Conservation (phyloP, 345 rosid genomes). For the rapeseed (Brassica napus) region DNA sequence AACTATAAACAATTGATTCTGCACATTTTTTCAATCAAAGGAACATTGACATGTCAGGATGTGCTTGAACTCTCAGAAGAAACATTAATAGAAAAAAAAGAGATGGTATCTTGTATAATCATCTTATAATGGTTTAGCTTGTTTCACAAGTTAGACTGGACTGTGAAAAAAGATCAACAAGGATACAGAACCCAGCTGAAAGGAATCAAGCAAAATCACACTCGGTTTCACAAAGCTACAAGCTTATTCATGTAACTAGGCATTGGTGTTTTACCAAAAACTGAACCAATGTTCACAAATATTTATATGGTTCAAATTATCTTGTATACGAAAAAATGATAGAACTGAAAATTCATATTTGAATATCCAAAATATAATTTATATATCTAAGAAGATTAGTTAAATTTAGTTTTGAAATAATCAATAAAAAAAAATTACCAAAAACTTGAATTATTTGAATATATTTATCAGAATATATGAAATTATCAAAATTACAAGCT, state of each 20-base stretch:
- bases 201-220: not conserved
- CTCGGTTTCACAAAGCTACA: not conserved
- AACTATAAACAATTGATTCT: not conserved
- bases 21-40: not conserved
- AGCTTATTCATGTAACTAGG: not conserved
- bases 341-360: not conserved
- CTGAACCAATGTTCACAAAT: not conserved
- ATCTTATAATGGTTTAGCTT: not conserved
- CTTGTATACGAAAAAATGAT: not conserved
- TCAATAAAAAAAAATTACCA: not conserved
- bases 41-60: not conserved
- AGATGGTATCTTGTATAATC: not conserved
- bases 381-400: too few species aligned
- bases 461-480: not conserved
- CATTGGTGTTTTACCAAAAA: not conserved
- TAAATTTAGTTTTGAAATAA: not conserved
- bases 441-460: not conserved
- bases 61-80: not conserved
- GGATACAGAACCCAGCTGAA: not conserved
- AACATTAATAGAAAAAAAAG: not conserved
- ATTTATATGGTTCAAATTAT: not conserved
- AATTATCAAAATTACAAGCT: too few species aligned
- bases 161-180: not conserved
- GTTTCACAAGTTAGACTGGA: not conserved
- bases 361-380: not conserved